Evolutionary conservation across 768 basidiomycete genomes (phyloP).

Genomic region (Boletus pseudopeckii): DNA sequence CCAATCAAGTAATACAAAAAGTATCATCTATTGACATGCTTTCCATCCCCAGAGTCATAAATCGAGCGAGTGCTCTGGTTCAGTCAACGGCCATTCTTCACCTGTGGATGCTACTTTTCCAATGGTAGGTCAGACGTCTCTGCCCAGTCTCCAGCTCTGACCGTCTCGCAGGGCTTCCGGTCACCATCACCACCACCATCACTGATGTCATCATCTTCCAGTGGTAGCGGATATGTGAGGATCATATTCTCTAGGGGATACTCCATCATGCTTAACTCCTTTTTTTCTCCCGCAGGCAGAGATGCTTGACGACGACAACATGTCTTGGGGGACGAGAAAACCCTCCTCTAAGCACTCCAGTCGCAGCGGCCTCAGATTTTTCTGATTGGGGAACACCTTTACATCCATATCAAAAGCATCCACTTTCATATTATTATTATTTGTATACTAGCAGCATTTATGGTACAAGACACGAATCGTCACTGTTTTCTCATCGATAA

Average conservation of each 20-base stretch:
- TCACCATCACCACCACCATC: slow-evolving; percentile 9
- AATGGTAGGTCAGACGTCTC: slow-evolving; percentile 14
- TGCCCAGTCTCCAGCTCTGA: not conserved
- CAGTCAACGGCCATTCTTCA: slow-evolving; percentile 16
- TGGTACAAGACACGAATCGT: slow-evolving; percentile 2
- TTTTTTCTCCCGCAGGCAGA: slow-evolving; percentile 14
- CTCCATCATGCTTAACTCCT: not conserved
- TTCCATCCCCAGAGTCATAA: slow-evolving; percentile 14
- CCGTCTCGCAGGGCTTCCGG: slow-evolving; percentile 4
- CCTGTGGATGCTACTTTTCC: slow-evolving; percentile 20
- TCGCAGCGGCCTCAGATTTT: slow-evolving; percentile 6
- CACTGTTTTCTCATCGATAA: not conserved
- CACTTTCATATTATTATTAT: slow-evolving; percentile 1
- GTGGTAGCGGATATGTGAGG: slow-evolving; percentile 17
- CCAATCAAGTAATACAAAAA: not conserved
- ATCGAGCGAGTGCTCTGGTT: slow-evolving; percentile 13
- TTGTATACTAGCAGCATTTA: slow-evolving; percentile 8
- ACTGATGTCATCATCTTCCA: not conserved
- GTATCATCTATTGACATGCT: not conserved
- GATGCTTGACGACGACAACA: slow-evolving; percentile 30
- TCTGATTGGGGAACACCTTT: slow-evolving; percentile 1
- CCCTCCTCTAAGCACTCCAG: slow-evolving; percentile 4
- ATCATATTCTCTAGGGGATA: not conserved
- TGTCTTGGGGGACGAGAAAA: slow-evolving; percentile 22
- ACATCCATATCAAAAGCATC: not conserved